These are phyloP conservation scores for Stygiomarasmius scandens DNA, from an alignment of 1,284 basidiomycete genomes.

Conservation along the genomic window DNA sequence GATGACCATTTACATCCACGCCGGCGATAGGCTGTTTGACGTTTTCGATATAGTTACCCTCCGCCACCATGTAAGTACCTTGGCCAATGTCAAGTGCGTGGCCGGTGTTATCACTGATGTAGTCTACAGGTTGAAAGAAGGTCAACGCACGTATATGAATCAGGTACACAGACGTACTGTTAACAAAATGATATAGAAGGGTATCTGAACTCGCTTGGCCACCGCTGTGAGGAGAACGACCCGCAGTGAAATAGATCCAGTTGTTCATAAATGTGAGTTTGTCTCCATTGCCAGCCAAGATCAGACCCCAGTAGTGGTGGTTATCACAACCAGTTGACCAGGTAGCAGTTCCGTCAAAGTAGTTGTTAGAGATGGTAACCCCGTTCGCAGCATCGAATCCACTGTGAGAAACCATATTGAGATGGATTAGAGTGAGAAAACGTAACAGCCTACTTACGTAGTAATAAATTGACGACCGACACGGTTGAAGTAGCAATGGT, in stretches of 20 bases:
- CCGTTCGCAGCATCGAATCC: slow-evolving; percentile 19
- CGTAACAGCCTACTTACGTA: background rate
- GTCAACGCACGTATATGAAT: background rate
- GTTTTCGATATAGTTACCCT: slow-evolving; percentile 31
- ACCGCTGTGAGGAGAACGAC: slow-evolving; percentile 6
- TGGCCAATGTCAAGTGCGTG: slow-evolving; percentile 28
- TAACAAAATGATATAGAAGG: slow-evolving; percentile 8
- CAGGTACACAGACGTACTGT: slow-evolving; percentile 2
- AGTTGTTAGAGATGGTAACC: slow-evolving; percentile 27
- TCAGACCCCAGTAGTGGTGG: slow-evolving; percentile 24
- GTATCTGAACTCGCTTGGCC: background rate
- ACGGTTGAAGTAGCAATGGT: slow-evolving; percentile 23
- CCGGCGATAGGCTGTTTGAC: slow-evolving; percentile 12
- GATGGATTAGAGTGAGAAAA: background rate
- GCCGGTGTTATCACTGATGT: slow-evolving; percentile 12
- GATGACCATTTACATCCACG: slow-evolving; percentile 5
- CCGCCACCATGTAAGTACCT: slow-evolving; percentile 27
- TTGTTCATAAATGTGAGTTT: slow-evolving; percentile 30
- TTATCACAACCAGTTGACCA: slow-evolving; percentile 28
- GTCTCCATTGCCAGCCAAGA: slow-evolving; percentile 26
- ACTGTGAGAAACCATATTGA: background rate
- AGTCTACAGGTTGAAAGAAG: slow-evolving; percentile 4
- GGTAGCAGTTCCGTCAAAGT: slow-evolving; percentile 27
- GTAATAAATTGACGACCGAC: slow-evolving; percentile 5
- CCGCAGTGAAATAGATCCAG: slow-evolving; percentile 14